These are phyloP conservation scores for Penicillium hordei DNA, from an alignment of 2,329 filamentous ascomycete genomes.

Conservation along the genomic window DNA sequence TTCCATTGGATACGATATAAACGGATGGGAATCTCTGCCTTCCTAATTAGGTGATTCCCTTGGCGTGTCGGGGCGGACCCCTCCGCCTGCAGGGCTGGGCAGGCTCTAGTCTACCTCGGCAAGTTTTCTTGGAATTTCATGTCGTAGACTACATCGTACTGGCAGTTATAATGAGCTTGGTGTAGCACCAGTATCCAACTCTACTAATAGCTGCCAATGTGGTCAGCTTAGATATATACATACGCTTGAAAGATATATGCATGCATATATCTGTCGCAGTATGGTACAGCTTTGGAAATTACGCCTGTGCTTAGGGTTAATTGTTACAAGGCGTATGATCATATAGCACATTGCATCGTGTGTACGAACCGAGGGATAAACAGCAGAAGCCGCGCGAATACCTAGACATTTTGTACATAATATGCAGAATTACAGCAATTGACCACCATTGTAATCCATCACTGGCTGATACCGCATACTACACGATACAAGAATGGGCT, in stretches of 20 bases:
- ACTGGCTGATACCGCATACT: not conserved
- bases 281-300: not conserved
- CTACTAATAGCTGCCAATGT: not conserved
- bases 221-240: not conserved
- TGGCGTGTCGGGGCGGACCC: not conserved
- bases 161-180: not conserved
- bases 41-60: not conserved
- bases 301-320: not conserved
- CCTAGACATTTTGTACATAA: not conserved
- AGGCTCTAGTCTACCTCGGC: not conserved
- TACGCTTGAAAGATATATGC: not conserved
- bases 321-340: not conserved
- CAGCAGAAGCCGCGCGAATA: not conserved
- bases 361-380: not conserved
- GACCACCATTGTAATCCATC: not conserved
- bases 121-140: not conserved
- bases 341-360: not conserved
- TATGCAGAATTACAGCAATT: not conserved
- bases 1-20: not conserved
- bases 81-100: not conserved
- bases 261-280: not conserved
- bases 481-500: not conserved
- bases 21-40: not conserved
- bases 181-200: not conserved
- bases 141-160: not conserved